Evolutionary conservation across 2,329 filamentous ascomycete species (phyloP).

Genomic region (Pseudocercospora eumusae): DNA sequence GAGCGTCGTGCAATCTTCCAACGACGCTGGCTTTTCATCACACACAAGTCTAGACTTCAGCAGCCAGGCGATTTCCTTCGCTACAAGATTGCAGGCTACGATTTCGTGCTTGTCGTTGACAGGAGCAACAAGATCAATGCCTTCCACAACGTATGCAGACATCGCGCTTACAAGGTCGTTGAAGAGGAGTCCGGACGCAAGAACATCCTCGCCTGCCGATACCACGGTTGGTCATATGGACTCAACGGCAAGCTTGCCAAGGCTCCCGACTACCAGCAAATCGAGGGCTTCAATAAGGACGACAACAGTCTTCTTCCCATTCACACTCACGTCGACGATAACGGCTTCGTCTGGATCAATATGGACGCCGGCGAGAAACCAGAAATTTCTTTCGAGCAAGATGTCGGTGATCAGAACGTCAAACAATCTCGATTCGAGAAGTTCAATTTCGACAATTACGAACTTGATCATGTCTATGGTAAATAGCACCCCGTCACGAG

Average conservation of each 20-base stretch:
- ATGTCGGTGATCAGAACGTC: slow-evolving; percentile 52
- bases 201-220: slow-evolving; percentile 58
- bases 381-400: slow-evolving; percentile 53
- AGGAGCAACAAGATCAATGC: slow-evolving; percentile 39
- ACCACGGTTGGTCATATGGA: slow-evolving; percentile 65
- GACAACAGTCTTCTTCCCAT: slow-evolving; percentile 59
- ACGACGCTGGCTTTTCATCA: slow-evolving; percentile 39
- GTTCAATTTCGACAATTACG: slow-evolving; percentile 56
- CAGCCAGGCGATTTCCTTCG: slow-evolving; percentile 33
- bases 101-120: slow-evolving; percentile 29
- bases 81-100: slow-evolving; percentile 30
- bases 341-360: slow-evolving; percentile 61
- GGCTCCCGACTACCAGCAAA: slow-evolving; percentile 58
- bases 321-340: slow-evolving; percentile 55
- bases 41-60: slow-evolving; percentile 34
- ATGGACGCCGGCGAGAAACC: slow-evolving; percentile 49
- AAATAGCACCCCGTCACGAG: not conserved
- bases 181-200: slow-evolving; percentile 53
- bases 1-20: slow-evolving; percentile 50
- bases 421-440: slow-evolving; percentile 44
- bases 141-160: slow-evolving; percentile 46
- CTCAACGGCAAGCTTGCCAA: slow-evolving; percentile 59
- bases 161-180: slow-evolving; percentile 61
- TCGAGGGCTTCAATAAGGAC: slow-evolving; percentile 57
- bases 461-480: slow-evolving; percentile 56